These are phyloP conservation scores for Ampelocalamus luodianensis DNA, from an alignment of 176 grass and related monocot species.

Conservation along the genomic window DNA sequence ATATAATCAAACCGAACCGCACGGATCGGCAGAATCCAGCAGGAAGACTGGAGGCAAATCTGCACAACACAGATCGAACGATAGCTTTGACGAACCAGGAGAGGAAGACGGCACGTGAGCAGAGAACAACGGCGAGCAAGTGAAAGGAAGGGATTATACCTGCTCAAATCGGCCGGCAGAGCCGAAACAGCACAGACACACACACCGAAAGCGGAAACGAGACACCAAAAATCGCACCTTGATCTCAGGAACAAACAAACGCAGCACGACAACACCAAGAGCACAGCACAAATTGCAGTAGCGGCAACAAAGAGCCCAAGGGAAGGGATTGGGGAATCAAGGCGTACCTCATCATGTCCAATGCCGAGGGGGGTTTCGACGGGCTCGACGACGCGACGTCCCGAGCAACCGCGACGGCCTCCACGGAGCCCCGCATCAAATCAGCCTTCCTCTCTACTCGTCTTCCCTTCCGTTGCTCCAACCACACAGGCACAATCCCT, in stretches of 20 bases:
- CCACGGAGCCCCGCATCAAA: slow-evolving; percentile 59
- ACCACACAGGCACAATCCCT: background rate
- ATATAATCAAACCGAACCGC: background rate
- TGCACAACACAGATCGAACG: slow-evolving; percentile 7
- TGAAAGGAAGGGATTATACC: background rate
- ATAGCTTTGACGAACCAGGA: background rate
- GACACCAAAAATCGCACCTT: background rate
- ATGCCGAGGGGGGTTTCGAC: slow-evolving; percentile 49
- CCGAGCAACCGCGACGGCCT: slow-evolving; percentile 52
- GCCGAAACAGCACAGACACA: background rate
- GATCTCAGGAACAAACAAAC: background rate
- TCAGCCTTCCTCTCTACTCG: slow-evolving; percentile 26
- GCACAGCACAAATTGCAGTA: background rate
- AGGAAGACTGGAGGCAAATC: background rate
- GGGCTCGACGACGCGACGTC: slow-evolving; percentile 54
- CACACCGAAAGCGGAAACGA: background rate
- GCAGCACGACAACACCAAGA: background rate
- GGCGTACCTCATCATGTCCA: slow-evolving; percentile 64
- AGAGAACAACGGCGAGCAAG: background rate
- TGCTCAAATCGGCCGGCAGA: slow-evolving; percentile 15
- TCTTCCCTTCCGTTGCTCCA: background rate
- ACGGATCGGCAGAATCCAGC: slow-evolving; percentile 14
- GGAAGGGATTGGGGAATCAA: slow-evolving; percentile 25
- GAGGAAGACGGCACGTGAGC: background rate
- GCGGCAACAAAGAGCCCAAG: background rate